Evolutionary conservation across 257 asterid genomes (phyloP).

Genomic region (Fraxinus excelsior): DNA sequence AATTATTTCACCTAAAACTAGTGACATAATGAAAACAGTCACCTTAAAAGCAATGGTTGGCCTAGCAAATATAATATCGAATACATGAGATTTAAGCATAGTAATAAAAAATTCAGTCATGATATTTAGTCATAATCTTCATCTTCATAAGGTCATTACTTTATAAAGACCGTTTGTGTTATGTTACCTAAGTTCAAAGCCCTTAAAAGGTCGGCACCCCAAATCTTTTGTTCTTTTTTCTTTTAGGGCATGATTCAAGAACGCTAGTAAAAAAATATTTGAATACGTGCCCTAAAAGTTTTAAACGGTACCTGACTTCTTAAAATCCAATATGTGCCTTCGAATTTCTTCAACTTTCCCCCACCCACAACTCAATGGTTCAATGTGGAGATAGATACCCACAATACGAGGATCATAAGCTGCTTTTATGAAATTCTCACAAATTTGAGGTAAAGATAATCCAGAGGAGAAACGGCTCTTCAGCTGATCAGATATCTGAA

Average conservation of each 20-base stretch:
- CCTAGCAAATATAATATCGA: background rate
- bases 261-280: slow-evolving; percentile 5
- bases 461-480: slow-evolving; percentile 95
- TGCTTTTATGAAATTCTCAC: slow-evolving; percentile 89
- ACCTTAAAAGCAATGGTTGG: background rate
- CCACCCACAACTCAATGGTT: slow-evolving; percentile 89
- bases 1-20: background rate
- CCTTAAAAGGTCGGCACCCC: slow-evolving; percentile 5
- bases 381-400: slow-evolving; percentile 92
- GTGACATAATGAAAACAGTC: background rate
- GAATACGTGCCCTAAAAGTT: slow-evolving; percentile 2
- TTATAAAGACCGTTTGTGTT: background rate
- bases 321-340: slow-evolving; percentile 84
- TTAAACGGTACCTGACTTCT: slow-evolving; percentile 70
- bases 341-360: slow-evolving; percentile 95
- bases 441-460: slow-evolving; percentile 87
- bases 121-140: background rate
- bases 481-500: slow-evolving; percentile 95
- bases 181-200: background rate
- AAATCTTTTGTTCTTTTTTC: slow-evolving; percentile 7
- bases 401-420: slow-evolving; percentile 96
- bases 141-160: background rate
- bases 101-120: background rate
- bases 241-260: slow-evolving; percentile 17
- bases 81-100: background rate